These are phyloP conservation scores for Gaillardinia entomophila DNA, from an alignment of 805 yeast species.

Conservation along the genomic window DNA sequence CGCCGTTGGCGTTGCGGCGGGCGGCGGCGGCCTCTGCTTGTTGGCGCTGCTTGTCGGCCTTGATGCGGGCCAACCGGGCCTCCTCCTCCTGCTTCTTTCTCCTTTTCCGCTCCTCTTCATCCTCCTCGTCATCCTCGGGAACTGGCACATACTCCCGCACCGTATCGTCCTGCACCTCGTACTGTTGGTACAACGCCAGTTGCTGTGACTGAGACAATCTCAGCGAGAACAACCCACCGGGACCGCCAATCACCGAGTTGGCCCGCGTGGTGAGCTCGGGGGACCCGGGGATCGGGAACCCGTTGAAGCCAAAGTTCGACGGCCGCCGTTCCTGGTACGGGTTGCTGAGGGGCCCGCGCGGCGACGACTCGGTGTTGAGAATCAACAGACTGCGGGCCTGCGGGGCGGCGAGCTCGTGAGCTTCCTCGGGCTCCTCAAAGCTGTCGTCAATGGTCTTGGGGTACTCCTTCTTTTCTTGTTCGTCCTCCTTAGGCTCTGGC, in stretches of 20 bases:
- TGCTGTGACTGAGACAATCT: slow-evolving; percentile 40
- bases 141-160: slow-evolving; percentile 37
- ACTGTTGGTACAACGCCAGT: slow-evolving; percentile 38
- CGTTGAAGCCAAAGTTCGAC: slow-evolving; percentile 19
- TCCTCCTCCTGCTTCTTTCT: slow-evolving; percentile 20
- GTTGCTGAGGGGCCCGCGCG: slow-evolving; percentile 15
- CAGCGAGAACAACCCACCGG: slow-evolving; percentile 26
- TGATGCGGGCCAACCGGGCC: slow-evolving; percentile 14
- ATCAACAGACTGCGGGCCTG: slow-evolving; percentile 3
- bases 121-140: slow-evolving; percentile 42
- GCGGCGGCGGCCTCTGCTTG: slow-evolving; percentile 7
- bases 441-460: slow-evolving; percentile 20
- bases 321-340: slow-evolving; percentile 20
- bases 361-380: slow-evolving; percentile 4
- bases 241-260: slow-evolving; percentile 34
- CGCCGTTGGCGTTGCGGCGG: slow-evolving; percentile 10
- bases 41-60: slow-evolving; percentile 28
- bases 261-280: slow-evolving; percentile 42
- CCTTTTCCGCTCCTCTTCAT: slow-evolving; percentile 41
- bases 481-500: not conserved
- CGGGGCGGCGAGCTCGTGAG: slow-evolving; percentile 6
- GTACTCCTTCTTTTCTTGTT: not conserved
- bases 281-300: slow-evolving; percentile 40
- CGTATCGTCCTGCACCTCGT: slow-evolving; percentile 40
- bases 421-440: slow-evolving; percentile 21